Evolutionary conservation across 306 rosid species (phyloP), one percentile per base, ranked within the genome.

Genomic region (Prunus davidiana): DNA sequence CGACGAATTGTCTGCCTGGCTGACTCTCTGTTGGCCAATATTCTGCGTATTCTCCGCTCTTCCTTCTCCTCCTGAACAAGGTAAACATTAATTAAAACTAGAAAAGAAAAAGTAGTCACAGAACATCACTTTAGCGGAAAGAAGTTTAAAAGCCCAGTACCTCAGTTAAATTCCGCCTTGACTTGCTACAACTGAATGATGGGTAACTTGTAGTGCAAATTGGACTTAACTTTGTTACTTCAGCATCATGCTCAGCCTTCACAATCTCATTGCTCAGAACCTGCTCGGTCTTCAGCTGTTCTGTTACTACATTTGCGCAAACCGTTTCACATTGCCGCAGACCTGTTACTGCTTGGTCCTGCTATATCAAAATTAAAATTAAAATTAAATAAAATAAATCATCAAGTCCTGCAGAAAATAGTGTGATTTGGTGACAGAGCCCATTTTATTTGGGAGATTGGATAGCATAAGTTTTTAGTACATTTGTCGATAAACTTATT

Each of bases 1-100:
- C 99, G 96, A 55, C 98, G 93, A 87, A 95, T 92, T 66, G 99
- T 95, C 85, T 95, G 97, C 84, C 99, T 83, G 38, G 97, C 99
- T 19, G 97, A 95, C 87, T 95, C 99, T 82, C 97, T 86, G 75
- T 95, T 95, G 15, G 99, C 99, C 85, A 95, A 79, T 78, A 95
- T 79, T 79, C 99, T 84, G 69, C 97, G 96, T 62, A 92, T 72
- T 85, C 93, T 89, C 80, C 96, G 87, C 8, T 79, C 93, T 83
- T 95, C 99, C 87, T 89, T 95, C 82, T 95, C 99, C 75, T 85
- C 93, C 98, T 95, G 79, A 71, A 76, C 12, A 79, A 30, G 47
- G 28, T 69, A 79, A 20, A 22, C 22, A 46, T 8, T 34, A 18
- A 34, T 64, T 73, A 55, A 77, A 60, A 20, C 58, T 5, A 41